These are phyloP conservation scores for Thymus mandschuricus DNA, from an alignment of 257 asterid species.

Conservation along the genomic window DNA sequence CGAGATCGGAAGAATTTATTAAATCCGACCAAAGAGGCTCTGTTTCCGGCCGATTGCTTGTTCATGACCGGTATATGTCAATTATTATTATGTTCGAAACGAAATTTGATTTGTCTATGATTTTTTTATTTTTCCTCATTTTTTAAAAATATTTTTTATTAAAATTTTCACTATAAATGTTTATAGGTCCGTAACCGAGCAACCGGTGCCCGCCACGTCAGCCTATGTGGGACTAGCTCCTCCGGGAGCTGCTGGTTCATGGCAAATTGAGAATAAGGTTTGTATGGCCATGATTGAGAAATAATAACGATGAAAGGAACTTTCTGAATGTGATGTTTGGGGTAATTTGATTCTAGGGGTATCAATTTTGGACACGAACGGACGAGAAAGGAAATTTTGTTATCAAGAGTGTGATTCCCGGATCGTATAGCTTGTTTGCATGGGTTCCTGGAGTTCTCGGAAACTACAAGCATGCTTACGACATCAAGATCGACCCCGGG, in stretches of 20 bases:
- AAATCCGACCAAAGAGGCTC: constrained; percentile 54
- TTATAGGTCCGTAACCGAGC: constrained; percentile 29
- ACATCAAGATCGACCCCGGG: constrained; percentile 47
- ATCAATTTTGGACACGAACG: constrained; percentile 69
- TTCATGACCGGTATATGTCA: constrained; percentile 41
- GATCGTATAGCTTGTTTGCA: constrained; percentile 61
- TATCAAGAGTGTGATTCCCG: constrained; percentile 49
- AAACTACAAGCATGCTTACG: constrained; percentile 47
- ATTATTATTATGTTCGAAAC: neutral
- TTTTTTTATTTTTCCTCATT: neutral
- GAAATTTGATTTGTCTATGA: neutral
- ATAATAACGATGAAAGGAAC: neutral
- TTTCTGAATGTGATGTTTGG: neutral
- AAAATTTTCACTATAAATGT: neutral
- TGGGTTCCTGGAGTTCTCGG: constrained; percentile 58
- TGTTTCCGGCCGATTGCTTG: constrained; percentile 54
- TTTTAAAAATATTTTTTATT: neutral
- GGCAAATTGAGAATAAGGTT: constrained; percentile 81
- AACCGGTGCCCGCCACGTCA: constrained; percentile 29
- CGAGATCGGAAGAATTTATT: constrained; percentile 47
- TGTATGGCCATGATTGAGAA: too few relatives aligned
- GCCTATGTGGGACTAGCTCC: constrained; percentile 76
- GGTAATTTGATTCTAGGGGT: constrained; percentile 41
- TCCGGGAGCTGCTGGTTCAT: constrained; percentile 57
- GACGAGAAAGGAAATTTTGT: constrained; percentile 45